These are phyloP conservation scores for Hypomyces rosellus DNA, from an alignment of 2,329 filamentous ascomycete genomes.

Conservation along the genomic window DNA sequence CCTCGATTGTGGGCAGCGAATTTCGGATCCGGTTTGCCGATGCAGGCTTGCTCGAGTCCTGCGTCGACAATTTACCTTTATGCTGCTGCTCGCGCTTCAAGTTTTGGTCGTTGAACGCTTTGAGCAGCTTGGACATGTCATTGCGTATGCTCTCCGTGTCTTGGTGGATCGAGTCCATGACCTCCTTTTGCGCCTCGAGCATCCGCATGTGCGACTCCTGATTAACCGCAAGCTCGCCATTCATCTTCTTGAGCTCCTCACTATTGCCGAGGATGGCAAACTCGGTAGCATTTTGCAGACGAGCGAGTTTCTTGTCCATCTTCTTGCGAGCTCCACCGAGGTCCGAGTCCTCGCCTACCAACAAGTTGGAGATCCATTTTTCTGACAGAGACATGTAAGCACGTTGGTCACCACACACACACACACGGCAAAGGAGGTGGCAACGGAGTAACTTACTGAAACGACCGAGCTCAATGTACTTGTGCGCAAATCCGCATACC, in stretches of 20 bases:
- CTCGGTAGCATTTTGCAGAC: slow-evolving; percentile 27
- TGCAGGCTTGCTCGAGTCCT: slow-evolving; percentile 18
- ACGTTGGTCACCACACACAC: no score
- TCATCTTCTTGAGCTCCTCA: slow-evolving; percentile 24
- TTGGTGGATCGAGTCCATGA: slow-evolving; percentile 21
- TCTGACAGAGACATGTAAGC: slow-evolving; percentile 11
- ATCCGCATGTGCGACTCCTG: slow-evolving; percentile 19
- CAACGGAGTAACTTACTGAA: slow-evolving; percentile 19
- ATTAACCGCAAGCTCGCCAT: slow-evolving; percentile 20
- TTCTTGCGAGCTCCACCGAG: slow-evolving; percentile 23
- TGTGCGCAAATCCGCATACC: slow-evolving; percentile 28
- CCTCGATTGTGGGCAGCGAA: slow-evolving; percentile 15
- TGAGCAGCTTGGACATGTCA: slow-evolving; percentile 23
- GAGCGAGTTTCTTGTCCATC: slow-evolving; percentile 21
- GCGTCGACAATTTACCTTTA: slow-evolving; percentile 12
- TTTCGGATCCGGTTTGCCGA: slow-evolving; percentile 20
- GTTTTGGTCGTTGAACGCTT: slow-evolving; percentile 18
- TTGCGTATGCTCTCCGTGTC: slow-evolving; percentile 21
- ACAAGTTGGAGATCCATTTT: slow-evolving; percentile 25
- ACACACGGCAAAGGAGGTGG: not conserved
- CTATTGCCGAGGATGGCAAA: slow-evolving; percentile 28
- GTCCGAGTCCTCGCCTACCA: slow-evolving; percentile 25
- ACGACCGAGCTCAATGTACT: slow-evolving; percentile 27
- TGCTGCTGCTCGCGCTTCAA: slow-evolving; percentile 12
- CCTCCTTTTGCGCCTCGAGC: slow-evolving; percentile 20